phyloP scores from a whole-genome alignment of 305 asterid genomes.

The Petunia hybrid region DNA sequence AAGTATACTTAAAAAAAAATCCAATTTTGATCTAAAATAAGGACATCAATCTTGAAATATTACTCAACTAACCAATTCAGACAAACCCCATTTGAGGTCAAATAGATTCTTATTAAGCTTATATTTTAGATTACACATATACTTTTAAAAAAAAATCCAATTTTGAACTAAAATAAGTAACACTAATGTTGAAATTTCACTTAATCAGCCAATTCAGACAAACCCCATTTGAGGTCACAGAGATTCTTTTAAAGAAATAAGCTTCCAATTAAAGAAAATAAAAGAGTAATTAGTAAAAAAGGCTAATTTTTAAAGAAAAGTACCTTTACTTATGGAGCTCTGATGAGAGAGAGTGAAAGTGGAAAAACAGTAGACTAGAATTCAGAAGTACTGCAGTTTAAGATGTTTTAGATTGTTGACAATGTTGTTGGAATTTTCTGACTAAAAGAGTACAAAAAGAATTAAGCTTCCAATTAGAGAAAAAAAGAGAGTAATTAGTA shows the following conservation, averaged over 20 bases:
- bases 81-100: background rate
- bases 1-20: too few species aligned
- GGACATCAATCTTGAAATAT: background rate
- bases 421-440: too few species aligned
- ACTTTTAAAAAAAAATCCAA: too few species aligned
- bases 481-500: background rate
- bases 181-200: background rate
- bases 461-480: background rate
- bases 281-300: background rate
- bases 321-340: background rate
- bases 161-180: background rate
- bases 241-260: background rate
- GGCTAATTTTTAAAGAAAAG: background rate
- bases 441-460: too few species aligned
- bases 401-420: background rate
- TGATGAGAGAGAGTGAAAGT: background rate
- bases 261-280: background rate
- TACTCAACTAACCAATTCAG: background rate
- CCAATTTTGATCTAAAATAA: background rate
- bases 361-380: background rate
- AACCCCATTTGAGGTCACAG: background rate
- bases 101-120: background rate
- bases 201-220: background rate
- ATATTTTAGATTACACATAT: background rate
- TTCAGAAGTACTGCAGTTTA: background rate